Evolutionary conservation across 306 rosid genomes (phyloP), one percentile per base, ranked within the genome.

Genomic region (Alnus glutinosa): DNA sequence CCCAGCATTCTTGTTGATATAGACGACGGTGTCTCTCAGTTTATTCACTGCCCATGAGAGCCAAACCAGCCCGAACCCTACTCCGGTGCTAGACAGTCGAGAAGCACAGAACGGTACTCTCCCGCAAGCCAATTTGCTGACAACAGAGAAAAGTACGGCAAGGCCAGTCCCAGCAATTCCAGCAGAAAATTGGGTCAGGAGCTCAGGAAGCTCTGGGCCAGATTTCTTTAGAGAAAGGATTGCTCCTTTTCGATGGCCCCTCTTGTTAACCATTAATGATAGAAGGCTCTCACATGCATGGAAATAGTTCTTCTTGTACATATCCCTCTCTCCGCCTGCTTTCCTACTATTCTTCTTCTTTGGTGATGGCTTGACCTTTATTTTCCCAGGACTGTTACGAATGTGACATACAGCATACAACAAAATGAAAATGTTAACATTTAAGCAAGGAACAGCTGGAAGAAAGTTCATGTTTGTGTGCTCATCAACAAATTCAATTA

Each of bases 271-370:
- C 86, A 94, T 83, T 59, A 92, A 75, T 14, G 97, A 92, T 18
- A 94, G 84, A 77, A 92, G 92, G 82, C 84, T 89, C 91, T 94
- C 98, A 44, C 91, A 92, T 58, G 98, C 95, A 62, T 88, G 91
- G 57, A 87, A 83, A 73, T 83, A 81, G 82, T 93, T 95, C 84
- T 86, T 91, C 83, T 78, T 81, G 88, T 91, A 91, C 32, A 87
- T 85, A 81, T 89, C 90, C 85, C 93, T 90, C 79, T 84, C 97
- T 54, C 72, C 83, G 55, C 87, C 80, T 16, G 15, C 77, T 87
- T 83, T 91, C 87, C 87, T 91, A 18, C 79, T 47, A 59, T 48
- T 86, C 88, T 83, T 86, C 80, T 79, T 88, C 85, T 83, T 94
- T 19, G 71, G 84, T 46, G 82, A 84, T 50, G 89, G 90, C 83